These are phyloP conservation scores for Aurantiochytrium sp. DNA, from an alignment of 108 stramenopile species.

Conservation along the genomic window DNA sequence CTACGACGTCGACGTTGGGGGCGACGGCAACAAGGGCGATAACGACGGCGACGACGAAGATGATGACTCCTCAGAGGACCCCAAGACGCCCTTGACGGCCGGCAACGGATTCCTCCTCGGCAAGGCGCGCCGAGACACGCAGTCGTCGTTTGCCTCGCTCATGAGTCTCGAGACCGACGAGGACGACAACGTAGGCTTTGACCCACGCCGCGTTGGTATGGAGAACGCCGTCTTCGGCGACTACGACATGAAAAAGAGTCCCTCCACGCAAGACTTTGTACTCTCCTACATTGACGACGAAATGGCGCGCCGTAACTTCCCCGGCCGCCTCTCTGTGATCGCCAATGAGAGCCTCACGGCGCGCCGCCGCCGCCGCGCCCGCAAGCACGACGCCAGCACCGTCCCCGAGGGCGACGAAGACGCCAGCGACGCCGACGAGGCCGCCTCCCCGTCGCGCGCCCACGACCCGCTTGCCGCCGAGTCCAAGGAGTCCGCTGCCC, in stretches of 20 bases:
- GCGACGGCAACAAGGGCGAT: background rate
- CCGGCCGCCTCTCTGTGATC: background rate
- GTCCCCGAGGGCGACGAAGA: slow-evolving; percentile 29
- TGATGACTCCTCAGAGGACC: background rate
- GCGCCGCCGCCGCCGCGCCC: background rate
- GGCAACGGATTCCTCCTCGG: background rate
- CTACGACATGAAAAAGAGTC: slow-evolving; percentile 24
- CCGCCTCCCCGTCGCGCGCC: no score
- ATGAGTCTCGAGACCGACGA: background rate
- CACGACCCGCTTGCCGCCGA: no score
- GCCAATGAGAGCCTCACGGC: slow-evolving; percentile 14
- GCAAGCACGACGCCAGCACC: background rate
- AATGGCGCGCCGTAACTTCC: slow-evolving; percentile 20
- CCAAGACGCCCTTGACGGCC: background rate
- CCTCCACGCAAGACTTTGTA: background rate
- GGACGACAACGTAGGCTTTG: background rate
- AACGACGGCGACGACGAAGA: background rate
- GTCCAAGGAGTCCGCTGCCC: no score
- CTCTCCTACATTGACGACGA: slow-evolving; percentile 31
- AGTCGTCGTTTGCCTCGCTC: background rate
- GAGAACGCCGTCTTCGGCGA: slow-evolving; percentile 3
- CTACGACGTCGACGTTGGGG: background rate
- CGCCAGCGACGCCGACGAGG: background rate
- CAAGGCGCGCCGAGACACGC: background rate
- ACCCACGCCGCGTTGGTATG: slow-evolving; percentile 6